Base-by-base conservation (phyloP, 2,329 filamentous ascomycete genomes). In the Diaporthe longicolla region DNA sequence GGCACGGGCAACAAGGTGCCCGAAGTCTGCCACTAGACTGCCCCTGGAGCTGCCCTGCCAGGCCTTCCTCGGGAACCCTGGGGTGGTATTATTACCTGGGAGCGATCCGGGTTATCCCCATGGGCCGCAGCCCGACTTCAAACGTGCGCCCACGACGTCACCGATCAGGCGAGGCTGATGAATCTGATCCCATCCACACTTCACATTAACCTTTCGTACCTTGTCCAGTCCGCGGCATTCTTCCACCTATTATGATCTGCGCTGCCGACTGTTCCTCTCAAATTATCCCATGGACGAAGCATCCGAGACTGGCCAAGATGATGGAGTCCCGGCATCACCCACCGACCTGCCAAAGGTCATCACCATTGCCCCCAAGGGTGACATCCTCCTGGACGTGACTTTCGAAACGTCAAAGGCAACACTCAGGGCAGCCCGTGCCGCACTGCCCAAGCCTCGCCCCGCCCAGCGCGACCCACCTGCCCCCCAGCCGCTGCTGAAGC, bases 301-400 rank as follows among this genome's bases (percentile, higher is more conserved):
- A 66, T 76, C 74, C 48, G 68, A 75, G 68, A 61, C 77, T 68
- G 54, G 75, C 71, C 76, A 76, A 66, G 75, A 76, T 71, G 77
- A 79, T 77, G 75, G 73, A 59, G 78, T 77, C 66, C 70, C 78
- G 63, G 75, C 76, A 45, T 32, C 57, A 9, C 57, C 57, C 32
- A 73, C 65, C 29, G 72, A 32, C 43, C 78, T 81, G 57, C 79
- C 81, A 57, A 78, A 80, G 40, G 79, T 90, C 71, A 80, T 90
- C 57, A 83, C 86, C 43, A 88, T 94, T 66, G 87, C 87, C 7
- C 77, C 85, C 5, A 82, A 84, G 21, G 93, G 93, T 48, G 91
- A 95, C 78, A 82, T 94, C 26, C 80, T 95, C 43, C 87, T 95
- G 19, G 87, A 91, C 75, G 88, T 94, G 48, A 87, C 87, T 10